Conservation (phyloP, 495 filamentous ascomycete genomes). For the Chaetomium cochliodes region DNA sequence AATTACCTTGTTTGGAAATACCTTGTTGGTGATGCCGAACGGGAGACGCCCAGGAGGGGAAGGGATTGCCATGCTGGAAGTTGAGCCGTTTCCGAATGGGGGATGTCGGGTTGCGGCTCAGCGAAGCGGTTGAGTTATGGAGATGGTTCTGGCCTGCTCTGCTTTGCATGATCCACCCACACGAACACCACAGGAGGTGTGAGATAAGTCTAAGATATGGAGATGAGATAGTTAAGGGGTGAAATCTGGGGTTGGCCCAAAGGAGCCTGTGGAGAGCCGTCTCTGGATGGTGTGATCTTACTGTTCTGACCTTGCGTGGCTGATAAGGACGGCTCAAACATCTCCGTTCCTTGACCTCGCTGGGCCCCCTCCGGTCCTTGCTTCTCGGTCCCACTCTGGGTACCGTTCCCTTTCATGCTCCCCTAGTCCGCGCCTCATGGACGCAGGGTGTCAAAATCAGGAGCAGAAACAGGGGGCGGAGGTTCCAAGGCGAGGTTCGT, state of each 20-base stretch:
- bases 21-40: not conserved
- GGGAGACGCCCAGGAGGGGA: not conserved
- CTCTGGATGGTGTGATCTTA: not conserved
- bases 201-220: not conserved
- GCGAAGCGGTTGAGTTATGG: not conserved
- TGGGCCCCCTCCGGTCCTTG: not conserved
- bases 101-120: not conserved
- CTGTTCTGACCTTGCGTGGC: not conserved
- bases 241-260: not conserved
- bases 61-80: not conserved
- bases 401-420: slow-evolving; percentile 1
- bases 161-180: not conserved
- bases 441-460: not conserved
- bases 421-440: not conserved
- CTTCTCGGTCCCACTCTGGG: not conserved
- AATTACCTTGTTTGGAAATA: not conserved
- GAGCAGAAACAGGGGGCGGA: not conserved
- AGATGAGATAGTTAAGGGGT: not conserved
- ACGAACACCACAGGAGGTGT: not conserved
- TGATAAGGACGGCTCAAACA: not conserved
- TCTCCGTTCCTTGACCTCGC: not conserved
- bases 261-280: not conserved
- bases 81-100: not conserved
- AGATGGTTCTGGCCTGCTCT: not conserved
- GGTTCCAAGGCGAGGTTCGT: not conserved